Evolutionary conservation across 257 asterid genomes (phyloP), one percentile per base, ranked within the genome.

Genomic region (Cruciata laevipes): DNA sequence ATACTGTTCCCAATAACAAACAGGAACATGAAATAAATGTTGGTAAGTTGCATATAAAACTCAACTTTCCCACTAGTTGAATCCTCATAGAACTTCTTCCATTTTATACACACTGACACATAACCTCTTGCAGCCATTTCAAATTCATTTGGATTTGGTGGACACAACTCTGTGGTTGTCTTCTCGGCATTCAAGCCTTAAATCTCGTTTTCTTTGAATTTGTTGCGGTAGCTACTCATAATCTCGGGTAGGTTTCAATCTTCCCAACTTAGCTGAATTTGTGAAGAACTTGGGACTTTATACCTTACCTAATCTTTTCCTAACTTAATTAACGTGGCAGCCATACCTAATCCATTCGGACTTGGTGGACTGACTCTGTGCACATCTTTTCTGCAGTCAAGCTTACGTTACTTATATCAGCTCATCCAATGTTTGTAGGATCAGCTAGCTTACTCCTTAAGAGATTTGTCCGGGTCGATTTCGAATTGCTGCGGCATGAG

Each of bases 81-180:
- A 59, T 27, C 16, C 38, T 16, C 3, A 13, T 3, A 59, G 64
- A 27, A 27, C 64, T 59, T 23, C 17, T 23, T 12, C 5, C 40
- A 16, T 31, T 32, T 14, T 21, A 17, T 61, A 11, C 25, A 5
- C 25, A 31, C 12, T 61, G 47, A 61, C 47, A 18, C 10, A 14
- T 33, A 31, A 32, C 20, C 47, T 18, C 66, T 33, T 82, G 86
- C 95, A 90, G 97, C 81, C 64, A 90, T 90, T 73, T 90, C 97
- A 37, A 90, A 90, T 69, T 90, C 97, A 61, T 90, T 90, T 57
- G 97, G 97, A 69, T 90, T 90, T 65, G 96, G 97, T 25, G 97
- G 97, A 40, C 97, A 32, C 87, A 90, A 90, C 83, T 90, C 97
- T 12, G 97, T 90, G 11, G 95, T 87, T 38, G 89, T 78, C 13